Base-by-base conservation (phyloP, 192 early-diverging fungal species). In the Dissophora globulifera region DNA sequence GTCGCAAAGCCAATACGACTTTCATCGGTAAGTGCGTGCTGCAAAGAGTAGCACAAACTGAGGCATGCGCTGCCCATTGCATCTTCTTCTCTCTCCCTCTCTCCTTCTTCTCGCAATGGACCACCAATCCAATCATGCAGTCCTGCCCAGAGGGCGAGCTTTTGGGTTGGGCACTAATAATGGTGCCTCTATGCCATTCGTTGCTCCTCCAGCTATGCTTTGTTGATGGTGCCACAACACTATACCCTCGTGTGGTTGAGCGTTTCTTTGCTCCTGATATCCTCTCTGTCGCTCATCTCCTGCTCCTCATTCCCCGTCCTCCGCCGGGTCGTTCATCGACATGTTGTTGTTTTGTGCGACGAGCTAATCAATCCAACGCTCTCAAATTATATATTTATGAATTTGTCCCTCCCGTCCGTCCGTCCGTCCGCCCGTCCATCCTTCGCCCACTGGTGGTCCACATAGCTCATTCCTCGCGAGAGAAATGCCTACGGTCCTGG, bases 1-100 rank as follows among this genome's bases (percentile, higher is more conserved):
- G 27, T 25, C 72, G 19, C 62, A 61, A 27, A 76, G 72, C 40
- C 50, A 76, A 50, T 57, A 62, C 25, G 62, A 76, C 35, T 67
- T 62, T 23, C 72, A 76, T 58, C 62, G 72, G 72, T 76, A 67
- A 76, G 61, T 35, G 16, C 4, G 10, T 6, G 41, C 20, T 38
- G 35, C 6, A 38, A 13, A 38, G 35, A 38, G 13, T 9, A 38
- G 6, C 35, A 38, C 35, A 38, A 38, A 13, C 35, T n/a, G n/a
- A n/a, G n/a, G n/a, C n/a, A n/a, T n/a, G n/a, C n/a, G n/a, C n/a
- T n/a, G n/a, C n/a, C n/a, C n/a, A n/a, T n/a, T n/a, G n/a, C n/a
- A n/a, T n/a, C n/a, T n/a, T n/a, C n/a, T n/a, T n/a, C n/a, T n/a
- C n/a, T n/a, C n/a, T n/a, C n/a, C n/a, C n/a, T n/a, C n/a, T n/a